Base-by-base conservation (phyloP, 148 eudicot species). In the Drosera capensis region DNA sequence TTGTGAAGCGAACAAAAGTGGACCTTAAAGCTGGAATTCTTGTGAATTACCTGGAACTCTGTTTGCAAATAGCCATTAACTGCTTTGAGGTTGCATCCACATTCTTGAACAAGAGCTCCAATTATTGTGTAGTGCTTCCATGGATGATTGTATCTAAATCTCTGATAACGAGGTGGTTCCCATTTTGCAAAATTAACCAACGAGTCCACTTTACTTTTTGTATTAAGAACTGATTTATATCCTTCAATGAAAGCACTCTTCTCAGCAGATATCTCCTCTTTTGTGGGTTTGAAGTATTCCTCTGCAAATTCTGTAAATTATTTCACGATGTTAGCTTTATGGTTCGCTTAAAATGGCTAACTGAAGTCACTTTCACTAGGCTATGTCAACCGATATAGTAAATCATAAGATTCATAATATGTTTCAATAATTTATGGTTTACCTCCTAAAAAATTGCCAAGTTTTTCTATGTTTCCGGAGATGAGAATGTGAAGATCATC, bases 101-200 rank as follows among this genome's bases (percentile, higher is more conserved):
- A 83, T 21, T 56, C 52, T 28, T 78, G 72, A 8, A 60, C 45
- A 2, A 57, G 51, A 4, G 36, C 54, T 24, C 78, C 77, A 14
- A 83, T 55, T 21, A 52, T 66, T 16, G 61, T 56, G 55, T 86
- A 86, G n/a, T 77, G 77, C 6, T 58, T 43, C 95, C 95, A 86
- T n/a, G 95, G 95, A 57, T 86, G 83, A 0, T 70, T 46, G 18
- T 58, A 61, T 26, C 64, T 59, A 39, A 80, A 72, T 20, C 55
- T 45, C 0, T 80, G 83, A 46, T 80, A 82, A 0, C 82, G 43
- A 0, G 81, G 79, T 0, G 81, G 79, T 46, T 82, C 79, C 93
- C 93, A 78, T 68, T 50, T 71, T 9, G 82, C 86, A 49, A 67
- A 70, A 40, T 72, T 82, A 35, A 79, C 94, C 84, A 76, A 39